These are phyloP conservation scores for Spiromastix sp. DNA, from an alignment of 2,329 filamentous ascomycete species.

Conservation along the genomic window DNA sequence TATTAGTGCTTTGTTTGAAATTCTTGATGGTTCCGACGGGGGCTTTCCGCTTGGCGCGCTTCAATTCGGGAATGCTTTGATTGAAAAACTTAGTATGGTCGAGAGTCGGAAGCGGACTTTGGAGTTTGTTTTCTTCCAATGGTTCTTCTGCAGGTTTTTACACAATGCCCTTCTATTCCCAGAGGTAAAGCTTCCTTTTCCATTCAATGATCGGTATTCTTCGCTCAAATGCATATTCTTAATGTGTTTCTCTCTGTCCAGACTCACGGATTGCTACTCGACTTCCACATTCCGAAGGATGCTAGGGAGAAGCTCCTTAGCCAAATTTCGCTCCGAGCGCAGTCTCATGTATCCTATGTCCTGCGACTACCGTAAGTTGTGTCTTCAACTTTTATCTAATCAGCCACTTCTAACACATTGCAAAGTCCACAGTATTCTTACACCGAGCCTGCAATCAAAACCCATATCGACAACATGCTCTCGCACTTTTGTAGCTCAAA, in stretches of 20 bases:
- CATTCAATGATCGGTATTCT: conserved; percentile 3
- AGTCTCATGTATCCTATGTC: conserved; percentile 69
- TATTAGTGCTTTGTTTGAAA: conserved; percentile 68
- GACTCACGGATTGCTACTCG: conserved; percentile 58
- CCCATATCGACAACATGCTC: conserved; percentile 30
- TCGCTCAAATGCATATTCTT: conserved; percentile 34
- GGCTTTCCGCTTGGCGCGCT: conserved; percentile 80
- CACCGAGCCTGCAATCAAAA: conserved; percentile 22
- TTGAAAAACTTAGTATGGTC: conserved; percentile 60
- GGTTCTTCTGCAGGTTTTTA: conserved; percentile 84
- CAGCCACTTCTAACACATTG: conserved; percentile 40
- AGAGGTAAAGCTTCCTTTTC: conserved; percentile 47
- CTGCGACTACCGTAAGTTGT: conserved; percentile 54
- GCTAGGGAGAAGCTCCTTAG: conserved; percentile 65
- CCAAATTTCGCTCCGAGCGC: conserved; percentile 69
- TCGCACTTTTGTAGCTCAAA: conserved; percentile 16
- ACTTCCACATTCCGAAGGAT: conserved; percentile 87
- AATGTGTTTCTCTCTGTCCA: conserved; percentile 28
- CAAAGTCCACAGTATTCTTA: conserved; percentile 27
- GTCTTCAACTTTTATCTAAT: conserved; percentile 15
- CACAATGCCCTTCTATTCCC: conserved; percentile 77
- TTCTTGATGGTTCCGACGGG: conserved; percentile 77
- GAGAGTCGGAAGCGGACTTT: conserved; percentile 65
- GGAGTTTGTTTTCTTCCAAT: conserved; percentile 77
- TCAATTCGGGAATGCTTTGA: conserved; percentile 73